These are phyloP conservation scores for Arachis hypogaea DNA, from an alignment of 306 rosid genomes.

Conservation along the genomic window DNA sequence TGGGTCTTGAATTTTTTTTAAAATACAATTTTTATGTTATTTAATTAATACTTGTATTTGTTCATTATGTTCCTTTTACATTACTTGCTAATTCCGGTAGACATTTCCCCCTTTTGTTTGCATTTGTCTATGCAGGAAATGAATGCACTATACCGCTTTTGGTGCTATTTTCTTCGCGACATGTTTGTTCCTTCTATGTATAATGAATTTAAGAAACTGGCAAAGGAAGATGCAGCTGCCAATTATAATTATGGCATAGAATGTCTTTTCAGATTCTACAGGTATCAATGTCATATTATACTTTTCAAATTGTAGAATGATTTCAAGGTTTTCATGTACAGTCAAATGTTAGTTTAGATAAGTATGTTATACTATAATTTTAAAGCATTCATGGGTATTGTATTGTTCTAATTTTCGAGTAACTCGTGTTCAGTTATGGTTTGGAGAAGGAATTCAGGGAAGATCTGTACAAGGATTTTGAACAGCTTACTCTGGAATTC, in stretches of 20 bases:
- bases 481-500: slow-evolving; percentile 85
- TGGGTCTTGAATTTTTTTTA: too few relatives aligned
- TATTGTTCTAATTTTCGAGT: slow-evolving; percentile 24
- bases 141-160: slow-evolving; percentile 90
- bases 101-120: too few relatives aligned
- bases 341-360: slow-evolving; percentile 1
- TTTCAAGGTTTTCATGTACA: slow-evolving; percentile 8
- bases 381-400: neutral
- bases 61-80: too few relatives aligned
- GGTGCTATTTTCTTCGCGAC: slow-evolving; percentile 89
- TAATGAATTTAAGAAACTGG: slow-evolving; percentile 78
- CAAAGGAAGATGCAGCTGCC: slow-evolving; percentile 87
- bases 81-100: too few relatives aligned
- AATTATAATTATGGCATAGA: slow-evolving; percentile 92
- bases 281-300: slow-evolving; percentile 52
- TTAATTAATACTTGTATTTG: too few relatives aligned
- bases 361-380: neutral
- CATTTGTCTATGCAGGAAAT: slow-evolving; percentile 70
- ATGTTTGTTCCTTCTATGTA: slow-evolving; percentile 82
- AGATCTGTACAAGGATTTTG: slow-evolving; percentile 85
- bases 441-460: slow-evolving; percentile 94
- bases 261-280: slow-evolving; percentile 96
- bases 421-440: slow-evolving; percentile 76
- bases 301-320: neutral
- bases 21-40: too few relatives aligned